Evolutionary conservation across 2,329 filamentous ascomycete species (phyloP), one percentile per base, ranked within the genome.

Genomic region (Aspergillus puulaauensis): DNA sequence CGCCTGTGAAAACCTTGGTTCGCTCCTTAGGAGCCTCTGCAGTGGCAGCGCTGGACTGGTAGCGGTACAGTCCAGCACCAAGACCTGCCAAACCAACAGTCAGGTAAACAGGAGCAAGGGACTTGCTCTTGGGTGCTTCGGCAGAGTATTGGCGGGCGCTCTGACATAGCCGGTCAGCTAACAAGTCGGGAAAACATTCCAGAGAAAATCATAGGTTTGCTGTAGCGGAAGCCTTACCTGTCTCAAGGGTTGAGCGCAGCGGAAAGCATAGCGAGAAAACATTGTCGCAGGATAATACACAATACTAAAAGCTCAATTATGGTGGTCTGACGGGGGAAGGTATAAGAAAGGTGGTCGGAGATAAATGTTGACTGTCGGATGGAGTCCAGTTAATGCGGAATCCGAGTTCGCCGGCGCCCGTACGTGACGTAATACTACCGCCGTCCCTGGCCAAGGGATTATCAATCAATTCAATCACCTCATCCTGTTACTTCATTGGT

Each of bases 91-190:
- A 61, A 62, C 75, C 70, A 40, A 77, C 70, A 27, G 66, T 61
- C 60, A 72, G 49, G 71, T 86, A 87, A 62, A 92, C 73, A 39
- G 86, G 72, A 40, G 82, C 75, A 69, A 84, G 86, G 71, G 80
- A 78, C 75, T 86, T 85, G 61, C 73, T 65, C 70, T 75, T 76
- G 60, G 80, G 78, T 45, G 76, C 73, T 61, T 80, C 75, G 63
- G 90, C 89, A 57, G 93, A 90, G 77, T 96, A 97, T 70, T 83
- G 82, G 71, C 87, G 86, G 72, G 86, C 80, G 71, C 83, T 82
- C 86, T 89, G 67, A 40, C 41, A 39, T 15, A 31, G 46, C 39
- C 23, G 40, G 37, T 61, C 47, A 61, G 55, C 59, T 51, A 37
- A 44, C 51, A 19, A 40, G 15, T 19, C 19, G 27, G 46, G 27